phyloP scores from a whole-genome alignment of 83 land plant species.

The Diphasiastrum complanatum region DNA sequence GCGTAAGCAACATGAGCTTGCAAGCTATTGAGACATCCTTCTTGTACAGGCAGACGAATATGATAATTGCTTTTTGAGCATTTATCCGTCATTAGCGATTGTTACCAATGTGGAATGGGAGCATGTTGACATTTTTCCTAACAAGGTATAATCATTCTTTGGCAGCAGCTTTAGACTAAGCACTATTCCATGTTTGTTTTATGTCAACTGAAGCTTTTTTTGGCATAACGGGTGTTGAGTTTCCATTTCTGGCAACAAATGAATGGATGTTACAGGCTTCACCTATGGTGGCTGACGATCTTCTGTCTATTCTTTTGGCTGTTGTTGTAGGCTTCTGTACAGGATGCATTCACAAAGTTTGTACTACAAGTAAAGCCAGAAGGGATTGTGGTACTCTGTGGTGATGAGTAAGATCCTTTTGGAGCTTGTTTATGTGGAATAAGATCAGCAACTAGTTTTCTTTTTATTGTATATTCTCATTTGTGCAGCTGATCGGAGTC shows the following conservation, averaged over 20 bases:
- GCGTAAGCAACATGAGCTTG: too few species aligned
- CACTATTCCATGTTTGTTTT: constrained; percentile 3
- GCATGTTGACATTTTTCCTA: constrained; percentile 59
- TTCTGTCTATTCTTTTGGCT: not conserved
- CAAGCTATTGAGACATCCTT: not conserved
- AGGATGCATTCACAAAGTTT: constrained; percentile 40
- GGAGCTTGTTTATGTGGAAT: not conserved
- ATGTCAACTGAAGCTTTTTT: not conserved
- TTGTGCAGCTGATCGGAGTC: constrained; percentile 13
- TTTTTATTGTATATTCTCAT: not conserved
- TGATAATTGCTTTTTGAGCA: constrained; percentile 53
- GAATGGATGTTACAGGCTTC: constrained; percentile 25
- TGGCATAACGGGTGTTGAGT: not conserved
- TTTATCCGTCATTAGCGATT: constrained; percentile 52
- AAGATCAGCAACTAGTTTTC: not conserved
- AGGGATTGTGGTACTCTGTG: constrained; percentile 24
- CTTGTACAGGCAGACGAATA: constrained; percentile 64
- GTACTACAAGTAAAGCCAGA: constrained; percentile 40
- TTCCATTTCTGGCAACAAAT: not conserved
- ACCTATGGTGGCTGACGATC: not conserved
- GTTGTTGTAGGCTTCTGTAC: constrained; percentile 26
- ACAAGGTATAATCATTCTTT: constrained; percentile 40
- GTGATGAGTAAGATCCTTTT: not conserved
- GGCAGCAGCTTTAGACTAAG: not conserved
- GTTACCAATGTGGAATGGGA: constrained; percentile 70